phyloP scores from a whole-genome alignment of 495 filamentous ascomycete species.

The Xanthoparmelia taractica region DNA sequence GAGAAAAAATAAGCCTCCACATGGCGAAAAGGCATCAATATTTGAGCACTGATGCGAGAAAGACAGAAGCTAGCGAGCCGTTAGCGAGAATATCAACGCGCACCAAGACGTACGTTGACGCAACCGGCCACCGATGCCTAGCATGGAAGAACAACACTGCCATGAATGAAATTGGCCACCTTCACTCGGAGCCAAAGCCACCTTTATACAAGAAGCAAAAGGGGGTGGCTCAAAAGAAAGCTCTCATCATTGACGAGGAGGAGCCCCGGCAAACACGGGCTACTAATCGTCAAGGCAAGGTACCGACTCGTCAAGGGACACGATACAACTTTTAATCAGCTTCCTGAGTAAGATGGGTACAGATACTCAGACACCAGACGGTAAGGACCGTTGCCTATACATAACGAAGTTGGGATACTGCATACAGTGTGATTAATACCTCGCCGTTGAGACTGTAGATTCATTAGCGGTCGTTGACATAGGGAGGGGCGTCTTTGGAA shows the following conservation, averaged over 20 bases:
- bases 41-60: conserved; percentile 45
- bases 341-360: not conserved
- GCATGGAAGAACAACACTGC: conserved; percentile 76
- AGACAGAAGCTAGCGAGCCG: conserved; percentile 49
- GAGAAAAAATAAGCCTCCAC: conserved; percentile 64
- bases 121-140: conserved; percentile 61
- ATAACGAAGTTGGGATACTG: not conserved
- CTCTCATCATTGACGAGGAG: conserved; percentile 35
- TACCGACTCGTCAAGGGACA: conserved; percentile 41
- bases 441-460: not conserved
- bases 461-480: not conserved
- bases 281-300: conserved; percentile 43
- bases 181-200: conserved; percentile 70
- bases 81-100: conserved; percentile 66
- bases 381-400: not conserved
- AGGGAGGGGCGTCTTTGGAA: not conserved
- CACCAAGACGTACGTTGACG: conserved; percentile 58
- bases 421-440: not conserved
- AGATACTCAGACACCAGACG: not conserved
- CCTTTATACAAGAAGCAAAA: conserved; percentile 44
- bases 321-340: conserved; percentile 37
- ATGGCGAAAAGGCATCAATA: conserved; percentile 76
- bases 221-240: conserved; percentile 35
- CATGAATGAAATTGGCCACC: conserved; percentile 66
- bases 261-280: conserved; percentile 36